phyloP scores from a whole-genome alignment of 2,329 filamentous ascomycete genomes.

The Fusarium luffae region DNA sequence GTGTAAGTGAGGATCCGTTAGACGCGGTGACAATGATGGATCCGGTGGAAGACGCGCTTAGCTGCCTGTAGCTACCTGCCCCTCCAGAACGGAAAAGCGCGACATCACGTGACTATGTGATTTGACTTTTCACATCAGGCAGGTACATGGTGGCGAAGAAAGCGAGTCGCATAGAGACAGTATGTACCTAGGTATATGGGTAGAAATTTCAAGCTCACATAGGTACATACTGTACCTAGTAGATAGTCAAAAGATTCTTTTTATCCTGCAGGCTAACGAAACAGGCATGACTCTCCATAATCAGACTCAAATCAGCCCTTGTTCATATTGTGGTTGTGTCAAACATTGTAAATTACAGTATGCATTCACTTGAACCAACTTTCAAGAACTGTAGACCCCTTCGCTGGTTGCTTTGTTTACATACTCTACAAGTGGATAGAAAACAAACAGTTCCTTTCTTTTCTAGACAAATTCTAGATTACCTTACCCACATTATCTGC shows the following conservation, averaged over 20 bases:
- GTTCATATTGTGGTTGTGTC: background rate
- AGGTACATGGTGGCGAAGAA: conserved; percentile 11
- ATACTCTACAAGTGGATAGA: conserved; percentile 22
- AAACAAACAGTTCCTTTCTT: conserved; percentile 14
- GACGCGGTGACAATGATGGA: conserved; percentile 30
- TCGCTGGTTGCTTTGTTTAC: conserved; percentile 21
- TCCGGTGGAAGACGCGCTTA: conserved; percentile 22
- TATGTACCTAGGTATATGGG: background rate
- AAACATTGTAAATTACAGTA: background rate
- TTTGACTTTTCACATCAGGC: background rate
- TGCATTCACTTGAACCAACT: background rate
- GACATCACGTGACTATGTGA: conserved; percentile 45
- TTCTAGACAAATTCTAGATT: conserved; percentile 17
- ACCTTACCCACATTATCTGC: conserved; percentile 24
- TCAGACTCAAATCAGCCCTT: background rate
- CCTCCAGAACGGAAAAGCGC: conserved; percentile 24
- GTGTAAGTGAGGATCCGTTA: conserved; percentile 5
- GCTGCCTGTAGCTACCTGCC: background rate
- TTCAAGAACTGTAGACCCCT: background rate
- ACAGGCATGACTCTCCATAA: background rate
- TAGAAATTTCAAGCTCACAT: background rate
- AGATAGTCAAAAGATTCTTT: background rate
- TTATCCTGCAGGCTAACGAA: background rate
- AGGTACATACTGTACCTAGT: background rate
- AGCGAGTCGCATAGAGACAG: background rate